Percentiles rank a stretch among this genome's conserved stretches.
Conservation (phyloP, 2,329 filamentous ascomycete genomes). For the Claviceps maximensis region DNA sequence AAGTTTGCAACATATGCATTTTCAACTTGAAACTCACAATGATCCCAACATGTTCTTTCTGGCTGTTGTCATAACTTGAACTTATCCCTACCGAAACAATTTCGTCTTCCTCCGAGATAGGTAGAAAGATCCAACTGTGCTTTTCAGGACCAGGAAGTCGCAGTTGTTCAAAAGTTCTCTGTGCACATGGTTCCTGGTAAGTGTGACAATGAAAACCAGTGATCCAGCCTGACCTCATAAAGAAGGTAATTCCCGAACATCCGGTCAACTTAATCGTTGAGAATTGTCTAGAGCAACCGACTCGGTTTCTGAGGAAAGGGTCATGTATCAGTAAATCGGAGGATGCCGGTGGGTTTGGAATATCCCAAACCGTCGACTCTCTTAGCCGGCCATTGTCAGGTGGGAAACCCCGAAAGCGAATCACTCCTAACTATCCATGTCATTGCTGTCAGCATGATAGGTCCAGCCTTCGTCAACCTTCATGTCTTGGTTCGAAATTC, state of each 20-base stretch:
- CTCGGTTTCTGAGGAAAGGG: background rate
- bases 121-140: background rate
- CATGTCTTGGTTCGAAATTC: background rate
- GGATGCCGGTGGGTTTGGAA: background rate
- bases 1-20: background rate
- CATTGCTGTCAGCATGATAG: background rate
- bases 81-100: background rate
- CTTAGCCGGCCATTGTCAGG: too few species aligned
- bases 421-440: background rate
- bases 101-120: background rate
- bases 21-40: background rate
- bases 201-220: background rate
- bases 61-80: background rate
- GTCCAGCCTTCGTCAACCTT: background rate
- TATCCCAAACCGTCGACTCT: background rate
- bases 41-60: background rate
- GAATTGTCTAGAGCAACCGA: background rate
- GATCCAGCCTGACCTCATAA: background rate
- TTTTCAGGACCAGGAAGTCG: background rate
- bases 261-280: background rate
- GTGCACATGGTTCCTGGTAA: background rate
- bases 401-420: too few species aligned
- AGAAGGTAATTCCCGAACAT: background rate
- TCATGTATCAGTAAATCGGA: background rate
- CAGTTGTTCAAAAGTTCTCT: background rate